Conservation (phyloP, 1,284 basidiomycete species). For the Sanghuangporus weigelae region DNA sequence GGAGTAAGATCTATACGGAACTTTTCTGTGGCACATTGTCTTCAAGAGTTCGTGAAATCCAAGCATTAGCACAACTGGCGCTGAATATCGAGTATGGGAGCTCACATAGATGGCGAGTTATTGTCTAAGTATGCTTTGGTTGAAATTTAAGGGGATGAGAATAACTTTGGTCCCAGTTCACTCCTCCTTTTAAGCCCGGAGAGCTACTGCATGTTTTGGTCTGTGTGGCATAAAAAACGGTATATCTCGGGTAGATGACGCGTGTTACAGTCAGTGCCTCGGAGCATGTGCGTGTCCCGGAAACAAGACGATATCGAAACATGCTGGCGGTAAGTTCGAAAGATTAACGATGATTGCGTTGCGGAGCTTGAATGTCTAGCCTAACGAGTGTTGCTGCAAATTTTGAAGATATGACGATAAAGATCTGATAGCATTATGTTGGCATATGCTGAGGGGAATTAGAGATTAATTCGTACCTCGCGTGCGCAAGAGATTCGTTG, state of each 20-base stretch:
- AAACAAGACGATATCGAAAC: background rate
- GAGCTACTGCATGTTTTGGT: conserved; percentile 1
- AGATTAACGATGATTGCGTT: conserved; percentile 6
- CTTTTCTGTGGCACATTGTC: conserved; percentile 33
- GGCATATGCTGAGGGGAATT: background rate
- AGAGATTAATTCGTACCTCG: background rate
- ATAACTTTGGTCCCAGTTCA: background rate
- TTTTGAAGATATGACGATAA: conserved; percentile 15
- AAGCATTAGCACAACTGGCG: background rate
- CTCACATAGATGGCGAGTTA: background rate
- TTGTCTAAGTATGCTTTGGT: conserved; percentile 9
- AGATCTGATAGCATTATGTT: conserved; percentile 14
- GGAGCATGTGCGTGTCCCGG: background rate
- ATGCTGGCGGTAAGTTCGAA: background rate
- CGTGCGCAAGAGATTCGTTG: background rate
- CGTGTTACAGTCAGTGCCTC: background rate
- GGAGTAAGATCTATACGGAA: conserved; percentile 27
- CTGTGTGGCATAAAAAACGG: background rate
- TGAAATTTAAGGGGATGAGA: background rate
- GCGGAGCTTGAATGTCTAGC: background rate
- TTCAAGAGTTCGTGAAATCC: background rate
- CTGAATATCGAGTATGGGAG: background rate
- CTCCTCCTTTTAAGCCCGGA: background rate
- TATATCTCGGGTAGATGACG: background rate
- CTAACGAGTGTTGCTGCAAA: background rate